Conservation (phyloP, 257 asterid species). For the Cordia subcordata region DNA sequence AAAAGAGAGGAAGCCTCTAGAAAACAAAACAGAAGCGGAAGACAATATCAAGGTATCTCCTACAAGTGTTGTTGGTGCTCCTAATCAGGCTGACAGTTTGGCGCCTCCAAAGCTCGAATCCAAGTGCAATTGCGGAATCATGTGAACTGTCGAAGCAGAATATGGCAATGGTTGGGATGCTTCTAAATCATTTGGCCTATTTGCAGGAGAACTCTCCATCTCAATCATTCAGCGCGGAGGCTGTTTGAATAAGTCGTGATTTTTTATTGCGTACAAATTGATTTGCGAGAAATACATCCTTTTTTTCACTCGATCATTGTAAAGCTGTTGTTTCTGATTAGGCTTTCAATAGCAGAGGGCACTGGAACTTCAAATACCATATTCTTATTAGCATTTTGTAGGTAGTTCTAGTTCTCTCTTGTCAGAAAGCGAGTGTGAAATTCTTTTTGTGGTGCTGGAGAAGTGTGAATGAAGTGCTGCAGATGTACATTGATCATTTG, state of each 20-base stretch:
- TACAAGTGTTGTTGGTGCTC: conserved; percentile 46
- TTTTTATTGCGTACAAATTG: conserved; percentile 38
- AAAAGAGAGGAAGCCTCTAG: conserved; percentile 39
- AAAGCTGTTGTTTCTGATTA: conserved; percentile 45
- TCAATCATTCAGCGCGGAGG: background rate
- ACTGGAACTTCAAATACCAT: conserved; percentile 24
- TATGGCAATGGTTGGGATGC: conserved; percentile 1
- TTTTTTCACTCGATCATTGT: conserved; percentile 43
- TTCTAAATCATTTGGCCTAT: conserved; percentile 1
- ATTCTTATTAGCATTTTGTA: conserved; percentile 43
- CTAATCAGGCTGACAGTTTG: conserved; percentile 40
- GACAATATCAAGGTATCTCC: conserved; percentile 27
- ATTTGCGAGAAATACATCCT: conserved; percentile 35
- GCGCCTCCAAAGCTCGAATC: conserved; percentile 89
- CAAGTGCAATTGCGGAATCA: conserved; percentile 88
- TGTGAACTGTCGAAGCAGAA: too few species aligned
- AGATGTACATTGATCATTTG: too few species aligned
- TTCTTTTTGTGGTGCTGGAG: conserved; percentile 27
- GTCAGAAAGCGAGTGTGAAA: conserved; percentile 28
- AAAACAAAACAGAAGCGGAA: conserved; percentile 23
- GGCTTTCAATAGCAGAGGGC: conserved; percentile 39
- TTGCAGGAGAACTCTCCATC: too few species aligned
- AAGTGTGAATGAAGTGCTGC: background rate
- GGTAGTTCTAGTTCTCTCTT: conserved; percentile 27
- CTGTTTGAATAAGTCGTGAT: conserved; percentile 26